Evolutionary conservation across 371 early-diverging fungal species (phyloP).

Genomic region (Mucor lusitanicus): DNA sequence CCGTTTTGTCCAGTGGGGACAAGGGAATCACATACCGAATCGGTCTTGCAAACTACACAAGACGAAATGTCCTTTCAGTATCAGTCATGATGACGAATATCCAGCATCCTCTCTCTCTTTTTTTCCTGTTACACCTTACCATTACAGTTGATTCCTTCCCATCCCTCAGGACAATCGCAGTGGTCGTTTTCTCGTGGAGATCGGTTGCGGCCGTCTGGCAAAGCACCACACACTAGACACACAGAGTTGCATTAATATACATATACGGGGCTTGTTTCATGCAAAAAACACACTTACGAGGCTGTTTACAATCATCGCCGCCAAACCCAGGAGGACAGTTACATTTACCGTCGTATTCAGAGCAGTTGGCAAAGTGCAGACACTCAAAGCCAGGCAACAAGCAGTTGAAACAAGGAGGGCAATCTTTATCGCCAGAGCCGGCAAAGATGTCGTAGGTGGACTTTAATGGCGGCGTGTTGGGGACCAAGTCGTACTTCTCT

Average conservation of each 20-base stretch:
- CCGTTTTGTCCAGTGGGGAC: slow-evolving; percentile 78
- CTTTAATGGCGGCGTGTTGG: not conserved
- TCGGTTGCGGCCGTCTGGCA: slow-evolving; percentile 68
- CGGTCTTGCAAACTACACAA: slow-evolving; percentile 70
- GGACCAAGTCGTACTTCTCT: not conserved
- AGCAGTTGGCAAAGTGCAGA: slow-evolving; percentile 81
- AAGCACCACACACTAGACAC: slow-evolving; percentile 63
- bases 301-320: slow-evolving; percentile 81
- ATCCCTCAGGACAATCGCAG: slow-evolving; percentile 85
- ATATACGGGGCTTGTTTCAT: not conserved
- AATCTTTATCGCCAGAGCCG: slow-evolving; percentile 36
- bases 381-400: slow-evolving; percentile 74
- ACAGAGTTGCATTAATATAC: not conserved
- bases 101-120: not conserved
- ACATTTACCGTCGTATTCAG: slow-evolving; percentile 79
- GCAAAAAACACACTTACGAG: slow-evolving; percentile 52
- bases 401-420: slow-evolving; percentile 89
- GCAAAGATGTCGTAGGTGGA: slow-evolving; percentile 7
- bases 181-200: slow-evolving; percentile 56
- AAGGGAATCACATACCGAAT: slow-evolving; percentile 75
- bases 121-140: slow-evolving; percentile 54
- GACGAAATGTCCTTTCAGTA: not conserved
- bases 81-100: not conserved
- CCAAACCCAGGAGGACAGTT: slow-evolving; percentile 87
- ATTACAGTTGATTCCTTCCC: slow-evolving; percentile 92